Conservation (phyloP, 2,329 filamentous ascomycete genomes). For the Exophiala calicioides region DNA sequence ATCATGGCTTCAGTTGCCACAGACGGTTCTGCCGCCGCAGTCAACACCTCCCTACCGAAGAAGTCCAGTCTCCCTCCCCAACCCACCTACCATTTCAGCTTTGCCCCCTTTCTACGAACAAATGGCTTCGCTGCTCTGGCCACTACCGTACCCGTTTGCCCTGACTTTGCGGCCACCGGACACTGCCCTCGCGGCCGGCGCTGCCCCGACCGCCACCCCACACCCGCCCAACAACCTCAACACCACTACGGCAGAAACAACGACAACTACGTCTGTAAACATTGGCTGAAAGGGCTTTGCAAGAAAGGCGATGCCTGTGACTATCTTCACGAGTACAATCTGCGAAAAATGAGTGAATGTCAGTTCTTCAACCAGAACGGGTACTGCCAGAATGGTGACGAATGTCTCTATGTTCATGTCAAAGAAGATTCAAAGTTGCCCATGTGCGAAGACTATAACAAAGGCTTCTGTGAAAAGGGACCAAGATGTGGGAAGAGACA, state of each 20-base stretch:
- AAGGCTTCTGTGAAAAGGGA: conserved; percentile 90
- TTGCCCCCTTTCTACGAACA: conserved; percentile 79
- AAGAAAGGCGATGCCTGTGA: conserved; percentile 98
- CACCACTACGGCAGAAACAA: conserved; percentile 31
- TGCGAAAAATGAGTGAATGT: conserved; percentile 97
- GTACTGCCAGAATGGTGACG: conserved; percentile 94
- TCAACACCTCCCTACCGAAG: conserved; percentile 3
- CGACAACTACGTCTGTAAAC: conserved; percentile 84
- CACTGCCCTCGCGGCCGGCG: conserved; percentile 82
- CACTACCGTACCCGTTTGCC: conserved; percentile 77
- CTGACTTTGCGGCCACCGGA: conserved; percentile 73
- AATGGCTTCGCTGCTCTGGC: conserved; percentile 84
- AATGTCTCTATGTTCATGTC: conserved; percentile 90
- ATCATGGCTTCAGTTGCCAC: conserved; percentile 22
- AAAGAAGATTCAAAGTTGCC: conserved; percentile 77
- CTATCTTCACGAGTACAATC: conserved; percentile 97
- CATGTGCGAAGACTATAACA: conserved; percentile 87
- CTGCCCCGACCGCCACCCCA: conserved; percentile 80
- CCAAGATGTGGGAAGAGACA: conserved; percentile 87
- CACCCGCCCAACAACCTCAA: conserved; percentile 46
- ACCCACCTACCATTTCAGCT: conserved; percentile 70
- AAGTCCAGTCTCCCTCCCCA: conserved; percentile 36
- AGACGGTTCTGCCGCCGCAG: conserved; percentile 8
- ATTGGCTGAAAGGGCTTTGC: conserved; percentile 95
- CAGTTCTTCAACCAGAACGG: conserved; percentile 93